Percentiles rank a stretch among this genome's conserved stretches.
phyloP scores from a whole-genome alignment of 129 eudicot genomes.

The Ambrosia artemisiifolia region DNA sequence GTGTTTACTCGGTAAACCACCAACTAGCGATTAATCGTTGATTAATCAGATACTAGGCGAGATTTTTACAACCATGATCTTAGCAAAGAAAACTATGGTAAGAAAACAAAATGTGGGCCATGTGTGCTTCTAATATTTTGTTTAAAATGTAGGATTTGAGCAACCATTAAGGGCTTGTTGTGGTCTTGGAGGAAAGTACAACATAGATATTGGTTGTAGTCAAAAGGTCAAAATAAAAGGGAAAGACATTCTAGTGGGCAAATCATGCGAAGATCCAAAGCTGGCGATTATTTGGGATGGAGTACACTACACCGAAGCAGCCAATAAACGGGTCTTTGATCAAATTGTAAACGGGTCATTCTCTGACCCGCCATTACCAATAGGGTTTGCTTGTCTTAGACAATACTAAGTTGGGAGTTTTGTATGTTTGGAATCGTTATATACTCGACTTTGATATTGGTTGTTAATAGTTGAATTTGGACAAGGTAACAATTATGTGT shows the following conservation, averaged over 20 bases:
- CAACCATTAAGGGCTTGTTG: constrained; percentile 56
- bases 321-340: constrained; percentile 41
- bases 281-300: constrained; percentile 32
- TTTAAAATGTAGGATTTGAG: constrained; percentile 41
- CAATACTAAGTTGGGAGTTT: not conserved
- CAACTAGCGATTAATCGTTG: not conserved
- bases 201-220: too few species aligned
- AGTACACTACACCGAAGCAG: constrained; percentile 53
- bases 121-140: too few species aligned
- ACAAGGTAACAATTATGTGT: too few species aligned
- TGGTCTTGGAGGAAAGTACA: constrained; percentile 59
- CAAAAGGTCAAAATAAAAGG: constrained; percentile 45
- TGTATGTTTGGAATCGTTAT: too few species aligned
- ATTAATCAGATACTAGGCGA: too few species aligned
- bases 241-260: constrained; percentile 29
- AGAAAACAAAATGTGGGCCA: too few species aligned
- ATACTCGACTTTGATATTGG: too few species aligned
- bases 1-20: too few species aligned
- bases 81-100: too few species aligned
- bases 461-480: too few species aligned
- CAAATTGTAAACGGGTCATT: constrained; percentile 46
- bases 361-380: constrained; percentile 43
- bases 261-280: constrained; percentile 44
- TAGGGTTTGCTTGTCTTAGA: constrained; percentile 37
- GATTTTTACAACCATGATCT: too few species aligned